Evolutionary conservation across 352 stramenopile genomes (phyloP).

Genomic region (Phytopythium vexans): DNA sequence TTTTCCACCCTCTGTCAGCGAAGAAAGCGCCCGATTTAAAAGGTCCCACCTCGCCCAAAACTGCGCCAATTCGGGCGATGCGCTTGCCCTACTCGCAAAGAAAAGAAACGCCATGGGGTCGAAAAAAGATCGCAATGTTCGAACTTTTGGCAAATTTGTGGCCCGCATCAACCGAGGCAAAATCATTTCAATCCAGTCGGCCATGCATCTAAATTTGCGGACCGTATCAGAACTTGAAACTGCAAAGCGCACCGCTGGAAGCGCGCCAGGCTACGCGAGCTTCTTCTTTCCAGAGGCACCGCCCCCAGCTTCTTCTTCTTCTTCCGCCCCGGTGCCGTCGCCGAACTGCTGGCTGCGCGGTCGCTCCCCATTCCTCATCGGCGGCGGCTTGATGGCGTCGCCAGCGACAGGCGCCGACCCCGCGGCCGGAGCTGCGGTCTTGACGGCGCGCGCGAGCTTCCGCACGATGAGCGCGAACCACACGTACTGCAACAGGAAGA

Average conservation of each 20-base stretch:
- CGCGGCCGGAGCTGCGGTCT: not conserved
- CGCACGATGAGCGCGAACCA: slow-evolving; percentile 75
- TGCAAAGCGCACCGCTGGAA: no score
- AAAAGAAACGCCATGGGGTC: no score
- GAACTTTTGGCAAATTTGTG: not conserved
- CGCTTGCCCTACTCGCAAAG: no score
- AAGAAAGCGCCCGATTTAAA: not conserved
- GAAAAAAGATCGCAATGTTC: not conserved
- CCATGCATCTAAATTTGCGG: no score
- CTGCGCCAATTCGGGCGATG: not conserved
- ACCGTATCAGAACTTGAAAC: no score
- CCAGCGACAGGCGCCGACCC: not conserved
- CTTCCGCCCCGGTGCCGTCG: no score
- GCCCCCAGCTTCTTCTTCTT: not conserved
- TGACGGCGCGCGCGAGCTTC: slow-evolving; percentile 27
- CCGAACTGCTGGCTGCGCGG: no score
- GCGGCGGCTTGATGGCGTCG: not conserved
- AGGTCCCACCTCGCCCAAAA: slow-evolving; percentile 1
- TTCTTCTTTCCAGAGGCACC: slow-evolving; percentile 4
- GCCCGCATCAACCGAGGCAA: not conserved
- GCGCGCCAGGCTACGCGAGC: not conserved
- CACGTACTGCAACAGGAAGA: slow-evolving; percentile 70
- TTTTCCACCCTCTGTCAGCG: not conserved
- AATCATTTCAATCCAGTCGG: not conserved
- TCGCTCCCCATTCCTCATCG: not conserved